These are phyloP conservation scores for Polyplosphaeria fusca DNA, from an alignment of 495 filamentous ascomycete genomes.

Conservation along the genomic window DNA sequence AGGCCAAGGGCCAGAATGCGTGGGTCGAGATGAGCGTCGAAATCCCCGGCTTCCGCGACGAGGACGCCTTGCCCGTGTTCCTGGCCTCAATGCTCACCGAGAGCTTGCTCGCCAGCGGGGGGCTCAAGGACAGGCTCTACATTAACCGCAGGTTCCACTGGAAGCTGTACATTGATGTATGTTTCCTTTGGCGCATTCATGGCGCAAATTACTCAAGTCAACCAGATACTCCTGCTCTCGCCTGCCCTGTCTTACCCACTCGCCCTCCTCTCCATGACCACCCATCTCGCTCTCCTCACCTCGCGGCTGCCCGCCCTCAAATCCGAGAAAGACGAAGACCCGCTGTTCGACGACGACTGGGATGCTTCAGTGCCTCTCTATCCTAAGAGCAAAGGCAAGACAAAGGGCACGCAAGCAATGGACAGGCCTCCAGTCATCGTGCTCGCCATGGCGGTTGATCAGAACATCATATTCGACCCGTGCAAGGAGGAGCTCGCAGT, in stretches of 20 bases:
- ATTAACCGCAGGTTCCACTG: slow-evolving; percentile 92
- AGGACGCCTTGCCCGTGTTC: slow-evolving; percentile 86
- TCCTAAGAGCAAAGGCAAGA: slow-evolving; percentile 44
- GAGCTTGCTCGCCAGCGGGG: slow-evolving; percentile 72
- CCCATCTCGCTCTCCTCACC: slow-evolving; percentile 89
- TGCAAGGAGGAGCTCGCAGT: slow-evolving; percentile 85
- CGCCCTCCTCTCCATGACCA: slow-evolving; percentile 86
- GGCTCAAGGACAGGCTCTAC: slow-evolving; percentile 65
- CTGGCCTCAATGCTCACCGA: slow-evolving; percentile 83
- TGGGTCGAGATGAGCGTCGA: slow-evolving; percentile 86
- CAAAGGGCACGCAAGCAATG: not conserved
- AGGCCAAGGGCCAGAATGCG: slow-evolving; percentile 47
- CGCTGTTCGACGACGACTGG: slow-evolving; percentile 98
- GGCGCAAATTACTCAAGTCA: not conserved
- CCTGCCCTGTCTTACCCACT: slow-evolving; percentile 88
- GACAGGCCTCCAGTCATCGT: slow-evolving; percentile 76
- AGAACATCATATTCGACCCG: slow-evolving; percentile 92
- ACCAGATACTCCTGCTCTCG: slow-evolving; percentile 86
- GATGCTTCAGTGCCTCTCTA: slow-evolving; percentile 74
- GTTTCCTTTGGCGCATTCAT: not conserved
- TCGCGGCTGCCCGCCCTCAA: slow-evolving; percentile 79
- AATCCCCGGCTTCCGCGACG: slow-evolving; percentile 82
- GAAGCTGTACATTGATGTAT: slow-evolving; percentile 92
- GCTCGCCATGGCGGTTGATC: slow-evolving; percentile 79
- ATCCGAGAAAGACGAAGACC: slow-evolving; percentile 87